Base-by-base conservation (phyloP, 345 rosid species). In the Mangifera indica region DNA sequence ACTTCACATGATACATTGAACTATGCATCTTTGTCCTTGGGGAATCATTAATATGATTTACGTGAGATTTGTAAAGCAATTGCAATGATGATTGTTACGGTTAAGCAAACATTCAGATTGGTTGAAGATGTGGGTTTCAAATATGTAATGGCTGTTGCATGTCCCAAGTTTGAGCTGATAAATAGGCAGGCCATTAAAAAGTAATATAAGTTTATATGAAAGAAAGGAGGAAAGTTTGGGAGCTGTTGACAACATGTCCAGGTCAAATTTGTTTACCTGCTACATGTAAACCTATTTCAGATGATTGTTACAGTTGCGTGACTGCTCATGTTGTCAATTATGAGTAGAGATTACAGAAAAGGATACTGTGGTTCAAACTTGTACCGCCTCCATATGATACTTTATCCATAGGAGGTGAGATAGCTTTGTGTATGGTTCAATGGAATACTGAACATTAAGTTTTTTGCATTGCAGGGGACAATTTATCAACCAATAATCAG, bases 291-390 rank as follows among this genome's bases (percentile, higher is more conserved):
- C 71, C 78, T 21, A 24, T 2, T 58, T 10, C 55, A 5, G 74
- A 63, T 44, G 74, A 77, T 77, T 60, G 32, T 32, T 77, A 70
- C 52, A 77, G 48, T 69, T 70, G 83, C 56, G 53, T 78, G 45
- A 48, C 76, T 9, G 74, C 69, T 3, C 75, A 75, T 52, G 72
- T 75, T 67, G 60, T 76, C 32, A 80, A 76, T 42, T 66, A 73
- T 72, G 81, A 78, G 42, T 75, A 75, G 84, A 78, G 69, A 54
- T 45, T 81, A 69, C 79, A 78, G 44, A 78, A 60, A 57, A 74
- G 79, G 63, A 68, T 74, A 58, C 58, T 81, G 20, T 42, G 75
- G 12, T 64, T 75, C 72, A 75, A 69, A 67, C 77, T 68, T 48
- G 45, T 77, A 37, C 76, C 42, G 42, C 42, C 76, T 29, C 68